phyloP scores from a whole-genome alignment of 768 basidiomycete species.

The Antrodiella citrinella region DNA sequence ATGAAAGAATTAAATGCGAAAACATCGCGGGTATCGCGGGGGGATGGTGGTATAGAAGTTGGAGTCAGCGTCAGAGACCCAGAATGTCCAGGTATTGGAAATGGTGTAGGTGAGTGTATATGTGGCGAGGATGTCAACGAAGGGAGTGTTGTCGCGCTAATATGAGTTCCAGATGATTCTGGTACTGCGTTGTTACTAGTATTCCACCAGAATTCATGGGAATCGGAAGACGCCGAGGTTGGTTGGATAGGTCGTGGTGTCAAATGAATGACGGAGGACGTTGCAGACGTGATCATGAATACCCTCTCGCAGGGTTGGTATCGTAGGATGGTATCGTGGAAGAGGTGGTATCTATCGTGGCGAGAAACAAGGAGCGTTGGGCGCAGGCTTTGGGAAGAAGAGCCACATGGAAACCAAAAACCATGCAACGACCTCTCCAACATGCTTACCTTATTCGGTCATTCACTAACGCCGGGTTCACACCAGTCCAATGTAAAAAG shows the following conservation, averaged over 20 bases:
- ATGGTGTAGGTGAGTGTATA: background rate
- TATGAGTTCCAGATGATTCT: background rate
- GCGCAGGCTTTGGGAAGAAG: background rate
- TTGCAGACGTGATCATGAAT: slow-evolving; percentile 13
- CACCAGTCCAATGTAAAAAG: too few relatives aligned
- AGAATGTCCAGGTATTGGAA: background rate
- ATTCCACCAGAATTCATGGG: slow-evolving; percentile 16
- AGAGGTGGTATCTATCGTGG: background rate
- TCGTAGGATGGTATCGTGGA: background rate
- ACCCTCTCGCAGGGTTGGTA: slow-evolving; percentile 10
- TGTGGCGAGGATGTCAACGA: background rate
- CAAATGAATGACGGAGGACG: slow-evolving; percentile 15
- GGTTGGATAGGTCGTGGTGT: slow-evolving; percentile 21
- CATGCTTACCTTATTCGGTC: too few relatives aligned
- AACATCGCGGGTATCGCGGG: background rate
- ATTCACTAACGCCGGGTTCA: too few relatives aligned
- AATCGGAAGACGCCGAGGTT: slow-evolving; percentile 9
- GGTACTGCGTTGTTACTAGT: slow-evolving; percentile 15
- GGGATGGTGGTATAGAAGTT: background rate
- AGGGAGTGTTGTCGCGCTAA: background rate
- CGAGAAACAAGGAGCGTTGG: background rate
- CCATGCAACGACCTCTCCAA: background rate
- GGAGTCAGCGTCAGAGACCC: slow-evolving; percentile 1
- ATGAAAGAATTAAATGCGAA: slow-evolving; percentile 17
- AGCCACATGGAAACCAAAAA: background rate